A percentile compares a stretch with the other conserved stretches of the same genome.
These are phyloP conservation scores for Epichloe typhina DNA, from an alignment of 2,329 filamentous ascomycete species.

Conservation along the genomic window DNA sequence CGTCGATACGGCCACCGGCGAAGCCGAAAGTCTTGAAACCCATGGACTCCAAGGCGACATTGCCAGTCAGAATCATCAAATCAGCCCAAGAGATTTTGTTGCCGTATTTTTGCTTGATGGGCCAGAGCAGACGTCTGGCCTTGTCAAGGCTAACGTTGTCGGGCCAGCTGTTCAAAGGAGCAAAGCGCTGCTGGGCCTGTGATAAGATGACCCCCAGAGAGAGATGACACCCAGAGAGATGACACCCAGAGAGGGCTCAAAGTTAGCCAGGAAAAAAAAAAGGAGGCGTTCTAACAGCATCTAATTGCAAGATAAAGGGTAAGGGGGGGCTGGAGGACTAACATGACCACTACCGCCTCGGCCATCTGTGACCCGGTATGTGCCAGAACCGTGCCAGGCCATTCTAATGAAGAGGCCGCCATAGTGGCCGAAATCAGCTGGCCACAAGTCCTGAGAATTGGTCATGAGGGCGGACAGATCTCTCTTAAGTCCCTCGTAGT, in stretches of 20 bases:
- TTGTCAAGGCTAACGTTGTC: constrained; percentile 71
- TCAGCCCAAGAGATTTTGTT: constrained; percentile 75
- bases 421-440: constrained; percentile 70
- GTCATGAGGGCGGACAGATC: constrained; percentile 61
- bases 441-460: constrained; percentile 71
- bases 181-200: constrained; percentile 62
- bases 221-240: background rate
- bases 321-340: constrained; percentile 1
- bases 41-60: constrained; percentile 67
- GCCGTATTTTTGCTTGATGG: constrained; percentile 76
- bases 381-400: constrained; percentile 71
- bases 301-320: no score
- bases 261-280: background rate
- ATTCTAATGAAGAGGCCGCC: constrained; percentile 69
- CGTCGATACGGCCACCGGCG: constrained; percentile 57
- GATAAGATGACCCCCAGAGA: background rate
- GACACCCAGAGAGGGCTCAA: background rate
- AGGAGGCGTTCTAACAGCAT: no score
- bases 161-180: constrained; percentile 69
- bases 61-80: constrained; percentile 56
- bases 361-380: constrained; percentile 62
- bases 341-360: constrained; percentile 57
- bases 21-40: constrained; percentile 64
- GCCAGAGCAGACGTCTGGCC: constrained; percentile 66
- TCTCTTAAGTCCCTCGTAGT: constrained; percentile 52